Base-by-base conservation (phyloP, 2,329 filamentous ascomycete genomes). In the Orbilia ellipsospora region DNA sequence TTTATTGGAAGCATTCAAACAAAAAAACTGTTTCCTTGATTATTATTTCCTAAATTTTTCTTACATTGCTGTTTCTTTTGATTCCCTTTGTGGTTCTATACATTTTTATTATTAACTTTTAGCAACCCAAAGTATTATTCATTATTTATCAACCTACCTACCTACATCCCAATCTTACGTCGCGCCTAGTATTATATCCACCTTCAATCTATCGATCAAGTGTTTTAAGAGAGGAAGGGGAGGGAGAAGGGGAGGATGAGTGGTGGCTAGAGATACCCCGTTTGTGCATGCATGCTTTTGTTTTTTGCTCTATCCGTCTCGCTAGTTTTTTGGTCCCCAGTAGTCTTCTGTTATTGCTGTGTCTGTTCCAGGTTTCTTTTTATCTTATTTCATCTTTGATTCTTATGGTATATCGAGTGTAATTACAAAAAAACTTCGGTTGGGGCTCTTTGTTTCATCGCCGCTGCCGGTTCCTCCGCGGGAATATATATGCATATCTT, bases 341-440 rank as follows among this genome's bases (percentile, higher is more conserved):
- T 23, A 23, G 23, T 23, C 5, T 36, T 36, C 31, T 36, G 31
- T 36, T 64, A 64, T 67, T 70, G 67, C 52, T 56, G 63, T 36
- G 31, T 55, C 73, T 42, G 48, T 60, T 68, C 64, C 64, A 44
- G 45, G 64, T 55, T 68, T 59, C n/a, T 72, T 65, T n/a, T 62
- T 18, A 18, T 77, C 54, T 61, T 59, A 63, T 31, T 23, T 31
- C 26, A 59, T 44, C 59, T 70, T 72, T 73, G 50, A 62, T 75
- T 48, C 60, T 77, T 74, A 75, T 63, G 66, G 77, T 78, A 57
- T 73, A 76, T 73, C 78, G 73, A 78, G 77, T 79, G 51, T 75
- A 77, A 65, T 63, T 67, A 50, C 63, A 72, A 66, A 66, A 74
- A 63, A 36, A 36, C 1, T 36, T 36, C 31, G 31, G 31, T 36